phyloP scores from a whole-genome alignment of 768 basidiomycete species.

The Russula brevipes region DNA sequence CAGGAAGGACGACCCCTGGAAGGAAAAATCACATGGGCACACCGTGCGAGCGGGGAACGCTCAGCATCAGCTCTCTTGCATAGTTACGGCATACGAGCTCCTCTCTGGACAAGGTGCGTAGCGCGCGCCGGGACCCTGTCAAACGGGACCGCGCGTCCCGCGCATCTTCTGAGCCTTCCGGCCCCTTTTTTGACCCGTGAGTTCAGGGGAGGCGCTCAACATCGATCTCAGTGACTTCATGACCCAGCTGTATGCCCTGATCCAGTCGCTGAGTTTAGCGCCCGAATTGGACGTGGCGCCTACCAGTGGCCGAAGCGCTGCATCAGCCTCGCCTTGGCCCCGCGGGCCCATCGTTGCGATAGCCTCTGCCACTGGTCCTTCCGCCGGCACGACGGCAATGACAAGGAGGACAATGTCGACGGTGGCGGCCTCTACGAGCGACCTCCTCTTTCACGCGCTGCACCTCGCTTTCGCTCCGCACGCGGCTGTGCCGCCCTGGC shows the following conservation, averaged over 20 bases:
- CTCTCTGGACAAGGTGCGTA: slow-evolving; percentile 86
- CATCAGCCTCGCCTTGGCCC: slow-evolving; percentile 25
- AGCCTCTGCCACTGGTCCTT: slow-evolving; percentile 17
- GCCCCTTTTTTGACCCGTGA: slow-evolving; percentile 10
- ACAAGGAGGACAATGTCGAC: too few relatives aligned
- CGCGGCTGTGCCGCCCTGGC: slow-evolving; percentile 59
- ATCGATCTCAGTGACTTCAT: slow-evolving; percentile 92
- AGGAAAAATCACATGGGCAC: slow-evolving; percentile 20
- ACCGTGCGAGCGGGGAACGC: slow-evolving; percentile 36
- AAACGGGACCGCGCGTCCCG: slow-evolving; percentile 9
- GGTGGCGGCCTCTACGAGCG: slow-evolving; percentile 40
- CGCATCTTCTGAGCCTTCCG: neutral
- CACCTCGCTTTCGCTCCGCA: slow-evolving; percentile 76
- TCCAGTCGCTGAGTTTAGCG: slow-evolving; percentile 66
- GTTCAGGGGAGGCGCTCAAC: slow-evolving; percentile 91
- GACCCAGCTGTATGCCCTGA: slow-evolving; percentile 73
- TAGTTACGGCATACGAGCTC: slow-evolving; percentile 96
- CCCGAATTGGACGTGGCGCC: slow-evolving; percentile 56
- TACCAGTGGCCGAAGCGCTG: slow-evolving; percentile 14
- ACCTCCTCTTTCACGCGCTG: slow-evolving; percentile 85
- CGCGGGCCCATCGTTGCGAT: neutral
- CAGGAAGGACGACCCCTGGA: slow-evolving; percentile 23
- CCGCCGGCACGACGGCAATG: slow-evolving; percentile 20
- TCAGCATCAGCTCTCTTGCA: slow-evolving; percentile 69
- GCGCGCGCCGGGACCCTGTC: slow-evolving; percentile 1